Conservation (phyloP, 1,139 yeast species). For the Yamadazyma siamensis region DNA sequence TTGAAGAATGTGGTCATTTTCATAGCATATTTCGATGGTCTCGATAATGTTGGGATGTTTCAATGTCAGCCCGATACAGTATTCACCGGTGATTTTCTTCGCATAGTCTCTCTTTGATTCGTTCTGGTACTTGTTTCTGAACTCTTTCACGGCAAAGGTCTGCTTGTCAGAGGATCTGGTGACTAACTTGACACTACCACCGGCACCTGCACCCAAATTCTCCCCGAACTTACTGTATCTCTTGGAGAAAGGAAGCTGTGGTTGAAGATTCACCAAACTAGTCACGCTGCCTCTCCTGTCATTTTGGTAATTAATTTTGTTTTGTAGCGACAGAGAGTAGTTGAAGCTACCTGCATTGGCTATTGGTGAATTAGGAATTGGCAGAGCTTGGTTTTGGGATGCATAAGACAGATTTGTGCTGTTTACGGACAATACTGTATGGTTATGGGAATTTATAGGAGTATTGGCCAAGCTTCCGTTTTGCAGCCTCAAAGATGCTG, state of each 20-base stretch:
- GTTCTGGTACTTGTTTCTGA: conserved; percentile 70
- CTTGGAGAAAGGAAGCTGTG: conserved; percentile 58
- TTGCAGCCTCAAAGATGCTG: conserved; percentile 36
- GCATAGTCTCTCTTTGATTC: conserved; percentile 87
- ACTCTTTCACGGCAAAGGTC: conserved; percentile 90
- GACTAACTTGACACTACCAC: conserved; percentile 83
- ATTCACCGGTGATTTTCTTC: conserved; percentile 91
- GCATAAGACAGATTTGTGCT: conserved; percentile 30
- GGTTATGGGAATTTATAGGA: conserved; percentile 17
- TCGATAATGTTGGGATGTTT: conserved; percentile 89
- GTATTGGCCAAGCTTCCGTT: conserved; percentile 16
- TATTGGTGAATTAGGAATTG: conserved; percentile 11
- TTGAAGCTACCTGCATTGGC: conserved; percentile 15
- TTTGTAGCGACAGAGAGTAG: conserved; percentile 24
- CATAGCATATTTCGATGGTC: conserved; percentile 88
- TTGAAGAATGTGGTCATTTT: conserved; percentile 81
- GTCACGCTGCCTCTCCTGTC: conserved; percentile 42
- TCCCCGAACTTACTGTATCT: conserved; percentile 83
- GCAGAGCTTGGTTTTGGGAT: conserved; percentile 28
- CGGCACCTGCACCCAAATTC: conserved; percentile 93
- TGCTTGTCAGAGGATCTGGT: conserved; percentile 65
- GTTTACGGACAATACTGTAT: conserved; percentile 18
- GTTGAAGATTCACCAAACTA: conserved; percentile 22
- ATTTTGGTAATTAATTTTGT: conserved; percentile 27
- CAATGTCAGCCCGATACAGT: conserved; percentile 88